Evolutionary conservation across 805 yeast genomes (phyloP), one percentile per base, ranked within the genome.

Genomic region (Priceomyces fermenticarens): DNA sequence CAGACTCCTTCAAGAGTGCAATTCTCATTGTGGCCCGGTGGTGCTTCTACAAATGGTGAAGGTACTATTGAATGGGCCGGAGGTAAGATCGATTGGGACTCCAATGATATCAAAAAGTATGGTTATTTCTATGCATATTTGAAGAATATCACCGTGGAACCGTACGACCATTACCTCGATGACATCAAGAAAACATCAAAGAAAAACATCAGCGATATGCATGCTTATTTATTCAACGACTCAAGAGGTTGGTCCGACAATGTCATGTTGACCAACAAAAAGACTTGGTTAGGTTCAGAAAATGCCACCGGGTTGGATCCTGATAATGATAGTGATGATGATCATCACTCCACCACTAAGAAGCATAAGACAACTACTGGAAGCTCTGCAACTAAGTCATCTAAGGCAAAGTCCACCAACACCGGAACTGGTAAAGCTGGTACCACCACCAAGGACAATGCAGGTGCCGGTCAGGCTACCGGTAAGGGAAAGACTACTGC

Each of bases 11-110:
- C 88, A 38, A 71, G 84, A 55, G 65, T 89, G 35, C 88, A 85
- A 57, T 61, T 83, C 39, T 85, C 90, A 3, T 58, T 85, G 42
- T 85, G 91, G 91, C 88, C 91, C 2, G 90, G 78, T 67, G 90
- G 89, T 61, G 72, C 65, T 46, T 47, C 74, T 8, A 53, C 70
- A 25, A 75, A 73, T 53, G 77, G 75, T 15, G 48, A 54, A 20
- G 90, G 90, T 70, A 83, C 89, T 10, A 71, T 77, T 46, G 84
- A 73, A 42, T 89, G 90, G 90, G 86, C 96, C 29, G 96, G 96
- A 65, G 97, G 97, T 66, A 70, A 48, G 23, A 80, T 90, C 46
- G 72, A 87, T 67, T 90, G 97, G 97, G 64, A 83, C 60, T 75
- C 90, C 10, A 58, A 71, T 3, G 97, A 88, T 62, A 77, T 89